These are phyloP conservation scores for Prinsepia uniflora DNA, from an alignment of 306 rosid genomes.

Conservation along the genomic window DNA sequence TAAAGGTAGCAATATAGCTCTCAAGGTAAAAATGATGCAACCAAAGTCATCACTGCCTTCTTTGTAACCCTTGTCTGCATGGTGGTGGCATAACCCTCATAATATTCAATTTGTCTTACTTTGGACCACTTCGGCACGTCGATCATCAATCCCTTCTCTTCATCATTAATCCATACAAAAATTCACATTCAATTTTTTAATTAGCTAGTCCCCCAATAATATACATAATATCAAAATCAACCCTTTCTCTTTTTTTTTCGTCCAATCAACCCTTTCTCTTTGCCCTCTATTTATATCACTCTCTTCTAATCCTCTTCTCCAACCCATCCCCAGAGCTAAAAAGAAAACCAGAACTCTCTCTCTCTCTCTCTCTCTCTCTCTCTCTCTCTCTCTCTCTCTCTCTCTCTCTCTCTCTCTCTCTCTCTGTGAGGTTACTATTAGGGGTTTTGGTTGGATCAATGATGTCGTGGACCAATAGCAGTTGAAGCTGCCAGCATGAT, in stretches of 20 bases:
- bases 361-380: background rate
- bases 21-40: slow-evolving; percentile 34
- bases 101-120: slow-evolving; percentile 56
- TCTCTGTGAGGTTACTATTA: background rate
- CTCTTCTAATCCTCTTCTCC: slow-evolving; percentile 18
- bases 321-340: slow-evolving; percentile 3
- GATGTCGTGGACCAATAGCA: slow-evolving; percentile 49
- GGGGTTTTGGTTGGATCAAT: background rate
- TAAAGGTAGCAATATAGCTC: slow-evolving; percentile 8
- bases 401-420: background rate
- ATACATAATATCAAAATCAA: background rate
- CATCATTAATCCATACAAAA: background rate
- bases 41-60: slow-evolving; percentile 19
- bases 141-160: background rate
- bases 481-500: slow-evolving; percentile 92
- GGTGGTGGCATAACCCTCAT: slow-evolving; percentile 50
- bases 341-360: background rate
- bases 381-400: background rate
- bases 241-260: background rate
- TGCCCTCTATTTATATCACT: slow-evolving; percentile 43
- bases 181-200: too few species aligned
- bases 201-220: background rate
- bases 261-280: background rate
- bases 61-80: slow-evolving; percentile 36
- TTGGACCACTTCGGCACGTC: slow-evolving; percentile 65